phyloP scores from a whole-genome alignment of 805 yeast species.

The Saturnispora mendoncae region DNA sequence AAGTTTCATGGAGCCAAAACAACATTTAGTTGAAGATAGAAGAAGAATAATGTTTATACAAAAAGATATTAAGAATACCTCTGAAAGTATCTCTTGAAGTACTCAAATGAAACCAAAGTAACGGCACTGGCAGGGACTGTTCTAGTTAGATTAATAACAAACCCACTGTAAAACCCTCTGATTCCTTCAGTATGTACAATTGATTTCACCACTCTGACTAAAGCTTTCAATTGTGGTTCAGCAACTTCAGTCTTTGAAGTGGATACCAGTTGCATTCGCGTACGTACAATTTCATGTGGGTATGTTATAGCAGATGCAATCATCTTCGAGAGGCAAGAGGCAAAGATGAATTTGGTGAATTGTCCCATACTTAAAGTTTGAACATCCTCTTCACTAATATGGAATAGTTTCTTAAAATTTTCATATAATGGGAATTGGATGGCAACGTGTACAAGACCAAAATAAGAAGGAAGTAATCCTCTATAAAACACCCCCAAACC shows the following conservation, averaged over 20 bases:
- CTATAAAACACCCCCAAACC: constrained; percentile 78
- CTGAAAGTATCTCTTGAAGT: constrained; percentile 48
- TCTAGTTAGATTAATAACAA: constrained; percentile 72
- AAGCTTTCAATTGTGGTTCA: constrained; percentile 20
- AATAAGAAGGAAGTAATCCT: constrained; percentile 82
- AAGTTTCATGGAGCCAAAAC: too few species aligned
- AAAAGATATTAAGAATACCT: constrained; percentile 9
- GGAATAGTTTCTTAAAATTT: constrained; percentile 51
- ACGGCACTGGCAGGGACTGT: constrained; percentile 95
- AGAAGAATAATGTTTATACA: background rate
- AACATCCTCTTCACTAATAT: constrained; percentile 12
- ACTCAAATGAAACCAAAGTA: constrained; percentile 89
- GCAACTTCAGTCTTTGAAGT: constrained; percentile 15
- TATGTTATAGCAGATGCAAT: constrained; percentile 82
- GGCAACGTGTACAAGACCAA: constrained; percentile 90
- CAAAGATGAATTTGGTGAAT: constrained; percentile 42
- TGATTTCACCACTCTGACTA: constrained; percentile 27
- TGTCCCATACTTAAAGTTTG: constrained; percentile 8
- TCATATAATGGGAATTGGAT: constrained; percentile 95
- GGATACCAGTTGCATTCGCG: constrained; percentile 66
- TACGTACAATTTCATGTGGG: constrained; percentile 91
- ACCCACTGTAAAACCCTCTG: constrained; percentile 82
- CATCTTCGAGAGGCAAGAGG: constrained; percentile 80
- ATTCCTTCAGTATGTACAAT: constrained; percentile 63
- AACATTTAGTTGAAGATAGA: background rate